phyloP scores from a whole-genome alignment of 768 basidiomycete genomes.

The Leccinum fibrillosum region DNA sequence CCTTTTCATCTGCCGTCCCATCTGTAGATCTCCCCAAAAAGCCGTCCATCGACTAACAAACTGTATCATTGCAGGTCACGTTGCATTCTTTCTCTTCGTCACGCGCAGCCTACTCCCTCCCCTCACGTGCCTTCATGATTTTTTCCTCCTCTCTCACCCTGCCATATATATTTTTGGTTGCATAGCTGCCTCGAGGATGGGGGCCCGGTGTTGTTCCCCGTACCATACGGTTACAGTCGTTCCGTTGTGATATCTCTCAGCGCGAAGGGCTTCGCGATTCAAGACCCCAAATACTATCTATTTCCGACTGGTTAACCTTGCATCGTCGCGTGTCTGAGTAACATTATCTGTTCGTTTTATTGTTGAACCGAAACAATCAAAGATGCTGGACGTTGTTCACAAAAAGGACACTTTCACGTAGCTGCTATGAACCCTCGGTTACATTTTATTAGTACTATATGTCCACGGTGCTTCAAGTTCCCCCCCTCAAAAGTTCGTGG shows the following conservation, averaged over 20 bases:
- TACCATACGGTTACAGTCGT: conserved; percentile 23
- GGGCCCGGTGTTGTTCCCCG: conserved; percentile 4
- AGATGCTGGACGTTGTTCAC: neutral
- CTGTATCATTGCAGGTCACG: conserved; percentile 20
- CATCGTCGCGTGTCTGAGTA: neutral
- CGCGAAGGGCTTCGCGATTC: conserved; percentile 51
- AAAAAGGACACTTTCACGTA: neutral
- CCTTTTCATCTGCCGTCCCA: neutral
- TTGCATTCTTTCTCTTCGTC: conserved; percentile 3
- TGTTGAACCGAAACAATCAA: neutral
- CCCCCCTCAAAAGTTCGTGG: too few species aligned
- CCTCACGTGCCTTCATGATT: neutral
- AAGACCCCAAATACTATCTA: conserved; percentile 39
- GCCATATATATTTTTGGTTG: conserved; percentile 31
- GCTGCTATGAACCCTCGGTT: too few species aligned
- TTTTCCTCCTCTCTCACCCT: conserved; percentile 17
- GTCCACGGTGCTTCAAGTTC: too few species aligned
- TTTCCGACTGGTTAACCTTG: conserved; percentile 3
- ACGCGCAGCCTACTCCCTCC: neutral
- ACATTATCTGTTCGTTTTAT: neutral
- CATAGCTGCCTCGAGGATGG: conserved; percentile 16
- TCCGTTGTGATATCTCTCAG: conserved; percentile 24
- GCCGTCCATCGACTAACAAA: neutral
- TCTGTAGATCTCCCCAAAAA: conserved; percentile 22
- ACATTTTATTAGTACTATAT: too few species aligned